Evolutionary conservation across 169 alveolate species (phyloP).

Genomic region (Eimeria zaria): DNA sequence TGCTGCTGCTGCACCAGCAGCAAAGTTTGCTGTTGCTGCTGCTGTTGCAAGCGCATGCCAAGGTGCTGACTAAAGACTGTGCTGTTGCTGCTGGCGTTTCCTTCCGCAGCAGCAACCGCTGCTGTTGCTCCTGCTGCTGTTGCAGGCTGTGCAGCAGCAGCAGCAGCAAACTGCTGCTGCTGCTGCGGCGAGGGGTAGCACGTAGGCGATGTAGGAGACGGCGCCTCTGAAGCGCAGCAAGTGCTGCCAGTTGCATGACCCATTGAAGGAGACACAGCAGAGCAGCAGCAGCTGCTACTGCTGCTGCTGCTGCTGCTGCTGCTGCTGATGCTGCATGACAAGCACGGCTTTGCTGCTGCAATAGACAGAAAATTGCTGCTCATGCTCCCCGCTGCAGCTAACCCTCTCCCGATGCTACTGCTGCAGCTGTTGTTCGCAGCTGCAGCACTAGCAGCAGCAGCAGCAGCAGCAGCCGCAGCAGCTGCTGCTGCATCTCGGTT

Average conservation of each 20-base stretch:
- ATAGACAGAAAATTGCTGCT: neutral
- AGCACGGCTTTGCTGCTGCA: constrained; percentile 11
- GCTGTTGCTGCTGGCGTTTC: neutral
- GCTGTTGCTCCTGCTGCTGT: no score
- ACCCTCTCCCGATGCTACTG: constrained; percentile 34
- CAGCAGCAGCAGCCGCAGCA: constrained; percentile 2
- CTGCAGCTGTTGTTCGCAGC: neutral
- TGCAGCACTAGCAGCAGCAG: constrained; percentile 2
- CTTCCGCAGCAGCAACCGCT: neutral
- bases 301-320: constrained; percentile 31
- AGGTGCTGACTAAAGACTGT: neutral
- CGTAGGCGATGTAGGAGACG: constrained; percentile 32
- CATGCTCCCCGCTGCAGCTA: neutral
- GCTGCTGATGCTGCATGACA: constrained; percentile 41
- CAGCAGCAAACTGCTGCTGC: constrained; percentile 31
- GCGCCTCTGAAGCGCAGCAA: constrained; percentile 35
- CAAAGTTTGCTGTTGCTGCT: neutral
- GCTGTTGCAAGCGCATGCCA: neutral
- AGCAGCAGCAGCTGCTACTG: constrained; percentile 55
- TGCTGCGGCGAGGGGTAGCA: constrained; percentile 48
- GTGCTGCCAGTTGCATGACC: constrained; percentile 62
- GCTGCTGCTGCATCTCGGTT: neutral
- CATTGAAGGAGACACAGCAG: constrained; percentile 15
- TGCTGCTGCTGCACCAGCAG: constrained; percentile 16
- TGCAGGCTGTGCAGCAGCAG: neutral